Evolutionary conservation across 805 yeast species (phyloP), one percentile per base, ranked within the genome.

Genomic region (Metschnikowia orientalis): DNA sequence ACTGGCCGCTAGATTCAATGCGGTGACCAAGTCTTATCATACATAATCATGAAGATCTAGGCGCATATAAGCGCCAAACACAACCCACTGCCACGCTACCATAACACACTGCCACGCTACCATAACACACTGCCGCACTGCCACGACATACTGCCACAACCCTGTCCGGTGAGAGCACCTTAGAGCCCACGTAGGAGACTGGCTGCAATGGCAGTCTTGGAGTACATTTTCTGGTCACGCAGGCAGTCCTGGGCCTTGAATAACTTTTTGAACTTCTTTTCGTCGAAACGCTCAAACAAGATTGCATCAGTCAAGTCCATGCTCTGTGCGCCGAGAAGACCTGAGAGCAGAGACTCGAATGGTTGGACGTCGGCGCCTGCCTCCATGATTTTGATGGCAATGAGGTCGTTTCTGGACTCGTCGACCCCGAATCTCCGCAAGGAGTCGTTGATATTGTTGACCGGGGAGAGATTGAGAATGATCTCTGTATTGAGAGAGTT

Each of bases 391-490:
- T 74, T 75, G n/a, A 82, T 50, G 8, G 71, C 75, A 4, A 81
- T 50, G 5, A 83, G 36, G 16, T 64, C 61, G 0, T 49, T 50
- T 3, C 75, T 56, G 3, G 61, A 59, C 19, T 69, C 71, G 32
- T 76, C 73, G 11, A 85, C 67, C 8, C 95, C 95, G 57, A 83
- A 82, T 45, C 73, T 67, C 42, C 70, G 74, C 41, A 85, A 63
- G 1, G 87, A 80, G 38, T 85, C 92, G 63, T 75, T 69, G 23
- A 81, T 79, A 50, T 81, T 83, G 45, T 77, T 79, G 6, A 76
- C 69, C 2, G 90, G 86, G 1, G 88, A 75, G 38, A 86, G 59
- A 37, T 78, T 73, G 48, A 79, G 73, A 15, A 84, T 71, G 23
- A 81, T 64, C 48, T 86, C 95, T 0, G 92, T 78, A 50, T 83